A percentile compares a stretch with the other conserved stretches of the same genome.
These are phyloP conservation scores for Beta corolliflora DNA, from an alignment of 179 eudicot genomes.

Conservation along the genomic window DNA sequence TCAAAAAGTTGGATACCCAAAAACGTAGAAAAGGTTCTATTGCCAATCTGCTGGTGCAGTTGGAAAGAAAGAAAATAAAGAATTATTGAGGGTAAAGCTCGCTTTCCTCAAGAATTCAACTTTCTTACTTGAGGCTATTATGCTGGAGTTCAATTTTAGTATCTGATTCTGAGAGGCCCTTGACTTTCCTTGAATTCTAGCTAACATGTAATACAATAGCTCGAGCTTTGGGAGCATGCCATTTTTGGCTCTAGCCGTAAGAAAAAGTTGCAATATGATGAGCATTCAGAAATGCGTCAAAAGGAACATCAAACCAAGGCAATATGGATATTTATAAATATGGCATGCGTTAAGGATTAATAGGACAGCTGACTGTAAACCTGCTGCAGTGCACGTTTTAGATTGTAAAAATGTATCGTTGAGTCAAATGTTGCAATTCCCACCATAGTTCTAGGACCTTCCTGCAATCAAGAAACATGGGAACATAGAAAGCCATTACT, in stretches of 20 bases:
- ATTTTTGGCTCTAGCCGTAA: not conserved
- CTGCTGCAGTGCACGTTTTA: conserved; percentile 90
- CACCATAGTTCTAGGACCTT: conserved; percentile 89
- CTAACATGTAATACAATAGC: not conserved
- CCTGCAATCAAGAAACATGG: conserved; percentile 47
- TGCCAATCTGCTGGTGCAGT: not conserved
- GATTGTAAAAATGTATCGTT: conserved; percentile 89
- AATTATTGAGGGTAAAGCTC: not conserved
- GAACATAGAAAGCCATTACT: not conserved
- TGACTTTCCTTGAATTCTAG: not conserved
- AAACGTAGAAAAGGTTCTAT: too few species aligned
- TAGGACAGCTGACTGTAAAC: conserved; percentile 34
- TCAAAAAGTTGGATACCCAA: not conserved
- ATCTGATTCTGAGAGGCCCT: not conserved
- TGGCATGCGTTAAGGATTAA: not conserved
- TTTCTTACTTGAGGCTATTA: not conserved
- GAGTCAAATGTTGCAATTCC: conserved; percentile 96
- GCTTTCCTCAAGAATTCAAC: not conserved
- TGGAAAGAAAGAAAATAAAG: not conserved
- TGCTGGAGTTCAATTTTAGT: not conserved
- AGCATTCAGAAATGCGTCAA: not conserved
- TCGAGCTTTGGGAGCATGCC: not conserved
- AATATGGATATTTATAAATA: not conserved
- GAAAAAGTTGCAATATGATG: not conserved
- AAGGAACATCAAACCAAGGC: not conserved